Conservation (phyloP, 768 basidiomycete species). For the Suillus decipiens region DNA sequence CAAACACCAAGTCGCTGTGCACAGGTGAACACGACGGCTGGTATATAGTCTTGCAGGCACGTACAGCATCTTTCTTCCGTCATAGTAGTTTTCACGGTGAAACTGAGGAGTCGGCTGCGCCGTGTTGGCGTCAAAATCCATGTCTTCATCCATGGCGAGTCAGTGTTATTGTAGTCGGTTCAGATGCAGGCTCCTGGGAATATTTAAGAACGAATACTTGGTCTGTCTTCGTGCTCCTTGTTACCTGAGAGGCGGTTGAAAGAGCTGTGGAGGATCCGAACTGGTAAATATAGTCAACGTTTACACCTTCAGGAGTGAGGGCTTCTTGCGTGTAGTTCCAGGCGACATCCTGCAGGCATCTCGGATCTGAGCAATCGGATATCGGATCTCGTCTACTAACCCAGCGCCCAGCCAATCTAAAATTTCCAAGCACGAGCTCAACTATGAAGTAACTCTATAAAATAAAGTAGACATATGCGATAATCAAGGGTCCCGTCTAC, state of each 20-base stretch:
- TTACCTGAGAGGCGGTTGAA: conserved; percentile 5
- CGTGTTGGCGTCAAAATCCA: conserved; percentile 58
- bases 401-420: conserved; percentile 3
- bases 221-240: not conserved
- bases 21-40: conserved; percentile 21
- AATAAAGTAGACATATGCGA: conserved; percentile 11
- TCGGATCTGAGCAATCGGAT: conserved; percentile 38
- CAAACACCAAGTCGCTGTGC: conserved; percentile 86
- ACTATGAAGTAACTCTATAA: conserved; percentile 17
- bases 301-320: conserved; percentile 2
- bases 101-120: conserved; percentile 34
- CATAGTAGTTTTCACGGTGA: conserved; percentile 39
- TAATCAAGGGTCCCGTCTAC: conserved; percentile 42
- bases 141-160: conserved; percentile 74
- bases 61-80: conserved; percentile 73
- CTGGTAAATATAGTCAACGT: conserved; percentile 6
- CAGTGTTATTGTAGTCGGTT: not conserved
- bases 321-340: conserved; percentile 22
- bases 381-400: conserved; percentile 30
- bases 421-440: not conserved
- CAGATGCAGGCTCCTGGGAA: not conserved
- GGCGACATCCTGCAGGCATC: conserved; percentile 38
- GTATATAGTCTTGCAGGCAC: conserved; percentile 31
- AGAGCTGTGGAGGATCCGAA: not conserved
- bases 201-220: not conserved